Evolutionary conservation across 2,329 filamentous ascomycete species (phyloP), one percentile per base, ranked within the genome.

Genomic region (Colletotrichum phormii): DNA sequence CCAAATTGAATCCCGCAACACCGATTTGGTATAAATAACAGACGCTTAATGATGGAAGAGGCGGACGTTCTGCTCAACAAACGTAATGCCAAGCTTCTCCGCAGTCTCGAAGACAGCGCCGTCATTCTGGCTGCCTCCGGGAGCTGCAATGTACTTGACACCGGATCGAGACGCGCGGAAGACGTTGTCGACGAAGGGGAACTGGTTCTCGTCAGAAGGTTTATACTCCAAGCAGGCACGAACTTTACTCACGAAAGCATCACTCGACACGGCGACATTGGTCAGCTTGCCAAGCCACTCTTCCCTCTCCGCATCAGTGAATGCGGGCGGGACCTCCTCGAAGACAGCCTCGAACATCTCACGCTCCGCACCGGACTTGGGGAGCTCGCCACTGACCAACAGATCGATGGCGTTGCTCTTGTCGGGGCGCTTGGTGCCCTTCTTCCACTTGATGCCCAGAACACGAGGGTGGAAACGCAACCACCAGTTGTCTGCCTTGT

Each of bases 401-500:
- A 98, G 88, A 82, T 98, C 97, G 80, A 98, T 98, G 76, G 95
- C 96, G 82, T 99, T 99, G 87, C 94, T 97, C 91, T 98, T 99
- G 83, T 98, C 96, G 59, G 97, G 90, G 71, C 97, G 92, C 91
- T 98, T 98, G 81, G 94, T 95, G 79, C 97, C 96, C 87, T 97
- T 96, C 90, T 98, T 98, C 94, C 95, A 99, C 87, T 96, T 94
- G 82, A 99, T 93, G 80, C 87, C 89, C 62, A 98, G 89, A 13
- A 97, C 94, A 65, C 94, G 93, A 77, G 94, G 92, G 87, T 98
- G 94, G 91, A 98, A 98, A 79, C 97, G 94, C 89, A 99, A 93
- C 97, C 96, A 99, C 96, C 96, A 98, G 89, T 97, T 98, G 85
- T 99, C 97, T 61, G 95, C 95, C 89, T 99, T 99, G 88, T 98